Evolutionary conservation across 2,329 filamentous ascomycete genomes (phyloP).

Genomic region (Neophaeococcomyces aloes): DNA sequence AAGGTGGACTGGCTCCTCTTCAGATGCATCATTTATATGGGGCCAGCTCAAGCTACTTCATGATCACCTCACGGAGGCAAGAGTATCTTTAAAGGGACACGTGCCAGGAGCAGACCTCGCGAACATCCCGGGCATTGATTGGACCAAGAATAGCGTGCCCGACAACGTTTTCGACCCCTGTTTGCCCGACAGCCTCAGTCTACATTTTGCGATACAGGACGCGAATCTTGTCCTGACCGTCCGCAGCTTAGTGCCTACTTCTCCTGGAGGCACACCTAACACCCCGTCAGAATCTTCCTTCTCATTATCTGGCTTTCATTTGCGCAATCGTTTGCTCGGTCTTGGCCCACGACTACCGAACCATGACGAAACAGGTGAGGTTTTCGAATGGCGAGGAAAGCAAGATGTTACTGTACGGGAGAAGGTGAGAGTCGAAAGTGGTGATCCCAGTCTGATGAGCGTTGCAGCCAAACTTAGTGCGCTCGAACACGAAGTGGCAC

Average conservation of each 20-base stretch:
- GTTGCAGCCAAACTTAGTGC: conserved; percentile 73
- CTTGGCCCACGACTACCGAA: conserved; percentile 41
- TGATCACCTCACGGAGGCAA: conserved; percentile 52
- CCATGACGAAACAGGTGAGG: conserved; percentile 69
- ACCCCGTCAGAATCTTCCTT: conserved; percentile 59
- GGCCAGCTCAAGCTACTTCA: conserved; percentile 49
- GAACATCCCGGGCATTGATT: conserved; percentile 36
- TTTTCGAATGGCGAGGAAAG: conserved; percentile 56
- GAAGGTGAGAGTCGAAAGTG: conserved; percentile 79
- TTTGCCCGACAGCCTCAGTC: conserved; percentile 57
- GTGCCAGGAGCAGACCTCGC: conserved; percentile 11
- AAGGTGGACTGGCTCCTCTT: conserved; percentile 58
- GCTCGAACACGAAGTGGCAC: conserved; percentile 59
- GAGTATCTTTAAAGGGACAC: conserved; percentile 45
- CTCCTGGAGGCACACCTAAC: conserved; percentile 45
- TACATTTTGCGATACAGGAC: conserved; percentile 60
- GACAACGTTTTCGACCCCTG: conserved; percentile 56
- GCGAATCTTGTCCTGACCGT: conserved; percentile 59
- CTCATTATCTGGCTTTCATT: conserved; percentile 45
- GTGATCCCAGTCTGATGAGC: conserved; percentile 76
- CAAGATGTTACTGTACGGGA: conserved; percentile 76
- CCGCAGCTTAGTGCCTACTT: conserved; percentile 58
- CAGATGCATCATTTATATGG: conserved; percentile 46
- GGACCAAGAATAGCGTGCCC: conserved; percentile 46
- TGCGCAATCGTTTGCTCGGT: conserved; percentile 47